phyloP scores from a whole-genome alignment of 1,284 basidiomycete species.

The Trichosporon sp. region DNA sequence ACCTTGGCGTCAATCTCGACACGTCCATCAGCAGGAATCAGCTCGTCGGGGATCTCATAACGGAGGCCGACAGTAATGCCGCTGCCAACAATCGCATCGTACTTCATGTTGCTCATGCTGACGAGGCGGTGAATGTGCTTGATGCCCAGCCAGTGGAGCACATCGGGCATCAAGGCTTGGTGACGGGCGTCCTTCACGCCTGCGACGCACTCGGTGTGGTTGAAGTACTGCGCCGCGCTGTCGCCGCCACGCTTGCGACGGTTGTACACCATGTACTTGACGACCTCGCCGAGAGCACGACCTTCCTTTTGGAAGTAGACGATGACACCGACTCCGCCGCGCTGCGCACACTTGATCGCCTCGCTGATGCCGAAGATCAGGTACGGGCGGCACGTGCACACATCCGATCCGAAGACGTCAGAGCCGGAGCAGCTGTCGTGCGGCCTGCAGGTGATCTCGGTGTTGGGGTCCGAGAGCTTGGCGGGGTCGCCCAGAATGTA shows the following conservation, averaged over 20 bases:
- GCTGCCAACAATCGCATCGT: conserved; percentile 80
- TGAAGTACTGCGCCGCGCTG: conserved; percentile 88
- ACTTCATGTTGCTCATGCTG: conserved; percentile 81
- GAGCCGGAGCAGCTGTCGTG: conserved; percentile 79
- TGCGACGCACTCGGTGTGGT: conserved; percentile 84
- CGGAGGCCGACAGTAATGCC: conserved; percentile 78
- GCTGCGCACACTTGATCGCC: conserved; percentile 77
- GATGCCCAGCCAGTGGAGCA: conserved; percentile 89
- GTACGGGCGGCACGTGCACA: conserved; percentile 89
- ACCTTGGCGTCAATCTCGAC: conserved; percentile 87
- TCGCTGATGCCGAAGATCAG: conserved; percentile 90
- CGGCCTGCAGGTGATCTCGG: conserved; percentile 84
- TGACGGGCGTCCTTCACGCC: conserved; percentile 95
- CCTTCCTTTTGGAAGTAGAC: conserved; percentile 88
- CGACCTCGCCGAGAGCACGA: conserved; percentile 72
- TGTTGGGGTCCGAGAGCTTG: conserved; percentile 68
- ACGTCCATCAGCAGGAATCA: conserved; percentile 83
- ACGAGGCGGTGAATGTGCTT: conserved; percentile 83
- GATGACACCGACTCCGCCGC: conserved; percentile 83
- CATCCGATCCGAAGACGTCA: conserved; percentile 60
- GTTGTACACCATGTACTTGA: conserved; percentile 79
- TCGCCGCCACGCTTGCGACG: conserved; percentile 90
- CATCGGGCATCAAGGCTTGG: conserved; percentile 93
- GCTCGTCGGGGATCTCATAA: conserved; percentile 79
- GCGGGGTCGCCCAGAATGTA: conserved; percentile 88